Percentiles rank a stretch among this genome's conserved stretches.
phyloP scores from a whole-genome alignment of 352 stramenopile genomes.

The Phytophthora lateralis region DNA sequence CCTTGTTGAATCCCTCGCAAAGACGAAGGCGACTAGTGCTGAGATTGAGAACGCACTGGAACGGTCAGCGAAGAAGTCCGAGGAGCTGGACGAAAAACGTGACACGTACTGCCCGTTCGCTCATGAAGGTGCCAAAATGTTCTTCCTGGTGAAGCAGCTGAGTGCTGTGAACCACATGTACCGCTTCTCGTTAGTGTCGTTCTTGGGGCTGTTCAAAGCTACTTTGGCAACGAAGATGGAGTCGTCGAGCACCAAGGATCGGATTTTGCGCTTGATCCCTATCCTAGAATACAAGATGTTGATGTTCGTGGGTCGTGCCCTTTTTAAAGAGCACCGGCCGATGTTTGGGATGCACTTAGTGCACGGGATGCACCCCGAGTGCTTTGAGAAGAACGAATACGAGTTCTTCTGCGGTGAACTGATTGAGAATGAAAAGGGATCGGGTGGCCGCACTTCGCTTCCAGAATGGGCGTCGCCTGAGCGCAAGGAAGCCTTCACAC shows the following conservation, averaged over 20 bases:
- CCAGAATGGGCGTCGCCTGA: constrained; percentile 86
- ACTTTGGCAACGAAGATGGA: constrained; percentile 87
- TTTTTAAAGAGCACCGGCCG: constrained; percentile 94
- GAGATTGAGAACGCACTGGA: constrained; percentile 93
- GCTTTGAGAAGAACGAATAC: constrained; percentile 94
- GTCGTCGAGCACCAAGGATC: constrained; percentile 71
- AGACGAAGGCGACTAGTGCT: constrained; percentile 92
- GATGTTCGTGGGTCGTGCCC: constrained; percentile 90
- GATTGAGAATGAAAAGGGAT: constrained; percentile 43
- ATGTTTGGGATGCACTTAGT: constrained; percentile 96
- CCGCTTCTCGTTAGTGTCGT: constrained; percentile 92
- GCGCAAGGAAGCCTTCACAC: constrained; percentile 83
- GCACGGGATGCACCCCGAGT: constrained; percentile 91
- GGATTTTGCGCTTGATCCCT: constrained; percentile 83
- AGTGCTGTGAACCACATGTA: constrained; percentile 95
- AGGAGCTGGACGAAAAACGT: constrained; percentile 93
- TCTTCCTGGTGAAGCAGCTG: constrained; percentile 94
- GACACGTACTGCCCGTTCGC: constrained; percentile 92
- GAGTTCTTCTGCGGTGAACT: constrained; percentile 91
- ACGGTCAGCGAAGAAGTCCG: constrained; percentile 87
- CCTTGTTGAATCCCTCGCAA: constrained; percentile 94
- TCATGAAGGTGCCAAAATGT: constrained; percentile 88
- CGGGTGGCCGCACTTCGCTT: constrained; percentile 30
- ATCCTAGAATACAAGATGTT: constrained; percentile 91
- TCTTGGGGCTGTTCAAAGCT: constrained; percentile 88